Base-by-base conservation (phyloP, 2,329 filamentous ascomycete species). In the Beauveria asiatica region DNA sequence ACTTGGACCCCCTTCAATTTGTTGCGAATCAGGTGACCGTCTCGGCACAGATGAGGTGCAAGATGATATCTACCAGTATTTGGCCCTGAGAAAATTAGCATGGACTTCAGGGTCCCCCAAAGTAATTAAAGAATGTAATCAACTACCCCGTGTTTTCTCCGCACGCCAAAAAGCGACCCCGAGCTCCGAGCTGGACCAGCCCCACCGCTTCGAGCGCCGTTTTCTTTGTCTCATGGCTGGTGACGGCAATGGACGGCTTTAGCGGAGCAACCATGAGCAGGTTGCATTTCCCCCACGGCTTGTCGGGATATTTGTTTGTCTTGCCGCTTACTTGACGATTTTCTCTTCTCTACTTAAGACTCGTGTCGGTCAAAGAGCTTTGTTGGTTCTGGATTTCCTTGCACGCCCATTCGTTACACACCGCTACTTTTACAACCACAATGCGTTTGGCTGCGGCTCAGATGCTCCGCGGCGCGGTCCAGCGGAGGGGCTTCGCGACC, bases 401-500 rank as follows among this genome's bases (percentile, higher is more conserved):
- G 16, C 21, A 13, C 27, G 8, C 16, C 9, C 16, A 19, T 37
- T 30, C 33, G 33, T 37, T 11, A 37, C 33, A 37, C 33, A 11
- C 5, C 5, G 6, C 11, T 16, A 11, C 13, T 3, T 16, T 1
- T 16, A 25, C 13, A 48, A 7, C 10, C 45, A 62, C 49, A 16
- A 64, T 64, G 62, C 62, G 62, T 45, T 44, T 39, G 19, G 21
- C 27, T 37, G 56, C 45, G 42, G 57, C 41, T 51, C 53, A 33
- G 50, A 61, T 62, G 50, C 45, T 59, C 54, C 57, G 25, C 25
- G 57, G 60, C 70, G 42, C 63, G 44, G 67, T 69, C 61, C 76
- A 76, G 64, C 73, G 73, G 62, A 76, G 82, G 57, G 71, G 72
- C n/a, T 84, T 85, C 67, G 78, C 80, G 21, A 75, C 73, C 10